Evolutionary conservation across 2,329 filamentous ascomycete species (phyloP).

Genomic region (Cryphonectria parasitica): DNA sequence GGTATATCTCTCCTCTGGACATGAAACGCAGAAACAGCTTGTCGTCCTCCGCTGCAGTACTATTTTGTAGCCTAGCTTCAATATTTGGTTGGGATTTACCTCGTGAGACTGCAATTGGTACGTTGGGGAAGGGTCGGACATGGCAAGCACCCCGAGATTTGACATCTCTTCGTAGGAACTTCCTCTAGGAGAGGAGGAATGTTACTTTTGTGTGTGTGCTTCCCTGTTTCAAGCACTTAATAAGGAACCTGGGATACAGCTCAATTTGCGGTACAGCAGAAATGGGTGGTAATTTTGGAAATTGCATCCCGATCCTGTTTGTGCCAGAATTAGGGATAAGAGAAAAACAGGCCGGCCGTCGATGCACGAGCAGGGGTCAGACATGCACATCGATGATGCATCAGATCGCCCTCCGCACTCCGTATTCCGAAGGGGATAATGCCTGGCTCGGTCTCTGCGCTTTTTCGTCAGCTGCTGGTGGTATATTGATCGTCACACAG

Average conservation of each 20-base stretch:
- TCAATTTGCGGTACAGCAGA: background rate
- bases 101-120: background rate
- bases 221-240: background rate
- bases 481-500: conserved; percentile 8
- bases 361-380: conserved; percentile 4
- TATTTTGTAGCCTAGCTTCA: background rate
- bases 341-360: background rate
- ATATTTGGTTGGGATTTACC: background rate
- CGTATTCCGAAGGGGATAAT: conserved; percentile 13
- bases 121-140: background rate
- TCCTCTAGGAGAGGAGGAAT: background rate
- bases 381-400: background rate
- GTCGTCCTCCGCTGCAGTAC: background rate
- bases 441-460: background rate
- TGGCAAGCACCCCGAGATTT: background rate
- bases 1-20: background rate
- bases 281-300: background rate
- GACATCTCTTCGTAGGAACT: background rate
- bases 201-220: background rate
- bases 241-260: background rate
- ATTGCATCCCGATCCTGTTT: conserved; percentile 5
- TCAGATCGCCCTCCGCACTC: conserved; percentile 17
- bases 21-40: background rate
- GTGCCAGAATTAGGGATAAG: background rate
- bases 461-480: background rate